Base-by-base conservation (phyloP, 805 yeast species). In the Monosporozyma solicola region DNA sequence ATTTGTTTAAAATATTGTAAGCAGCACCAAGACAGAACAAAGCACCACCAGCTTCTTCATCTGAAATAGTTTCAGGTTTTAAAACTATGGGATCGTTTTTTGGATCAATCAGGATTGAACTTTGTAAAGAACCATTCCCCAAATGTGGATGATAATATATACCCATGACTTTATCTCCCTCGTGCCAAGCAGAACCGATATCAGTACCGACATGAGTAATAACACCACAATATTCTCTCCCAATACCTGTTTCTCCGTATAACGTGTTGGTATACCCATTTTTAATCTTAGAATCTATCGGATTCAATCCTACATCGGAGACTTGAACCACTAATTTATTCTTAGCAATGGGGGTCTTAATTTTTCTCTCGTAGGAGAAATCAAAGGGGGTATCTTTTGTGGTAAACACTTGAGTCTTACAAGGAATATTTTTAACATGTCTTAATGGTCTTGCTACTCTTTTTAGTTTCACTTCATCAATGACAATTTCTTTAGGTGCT, bases 141-240 rank as follows among this genome's bases (percentile, higher is more conserved):
- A 72, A 69, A 56, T 67, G 69, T 25, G 76, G 69, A 48, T 84
- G 85, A 61, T 75, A 74, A 51, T 73, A 75, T 47, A 79, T 61
- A 8, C 92, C 95, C 63, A 82, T 78, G 0, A 87, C 89, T 45
- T 74, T 74, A 58, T 82, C 86, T 33, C 91, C 92, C 22, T 71
- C 78, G 13, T 66, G 67, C 70, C 72, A 83, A 29, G 61, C 57
- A 9, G 58, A 55, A 5, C 24, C 32, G 32, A 72, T 60, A n/a
- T 71, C 69, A 9, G 66, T 60, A 9, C 92, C 92, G 16, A 82
- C 80, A 35, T 76, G 74, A 3, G 73, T 72, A 32, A 86, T 70
- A 3, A 69, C 69, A 27, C 95, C 95, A 27, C 81, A 70, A 64
- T 78, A 86, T 57, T 84, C 91, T 59, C 85, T 78, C 1, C 94